Conservation (phyloP, 2,329 filamentous ascomycete genomes). For the Ophiostoma novo-ulmi region DNA sequence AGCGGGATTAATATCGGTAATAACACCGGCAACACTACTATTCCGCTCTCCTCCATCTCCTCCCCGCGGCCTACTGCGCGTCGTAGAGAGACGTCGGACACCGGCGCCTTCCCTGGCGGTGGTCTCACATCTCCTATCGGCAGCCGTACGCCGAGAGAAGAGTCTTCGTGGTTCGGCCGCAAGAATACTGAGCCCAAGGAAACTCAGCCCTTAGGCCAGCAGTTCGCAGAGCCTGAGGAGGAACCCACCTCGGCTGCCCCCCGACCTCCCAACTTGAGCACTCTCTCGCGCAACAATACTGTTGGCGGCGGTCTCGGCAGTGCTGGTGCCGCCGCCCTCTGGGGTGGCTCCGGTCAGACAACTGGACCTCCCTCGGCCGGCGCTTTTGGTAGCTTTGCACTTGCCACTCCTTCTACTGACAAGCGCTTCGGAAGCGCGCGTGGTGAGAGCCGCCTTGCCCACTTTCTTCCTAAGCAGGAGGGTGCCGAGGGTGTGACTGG, state of each 20-base stretch:
- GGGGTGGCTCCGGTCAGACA: constrained; percentile 45
- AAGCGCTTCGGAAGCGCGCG: constrained; percentile 68
- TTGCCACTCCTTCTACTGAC: constrained; percentile 58
- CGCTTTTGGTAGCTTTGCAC: constrained; percentile 84
- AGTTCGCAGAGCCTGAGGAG: constrained; percentile 50
- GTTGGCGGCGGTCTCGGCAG: constrained; percentile 43
- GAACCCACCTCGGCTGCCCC: constrained; percentile 36
- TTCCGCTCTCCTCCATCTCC: constrained; percentile 66
- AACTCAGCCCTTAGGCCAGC: constrained; percentile 38
- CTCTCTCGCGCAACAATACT: constrained; percentile 52
- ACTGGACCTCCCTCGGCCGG: constrained; percentile 56
- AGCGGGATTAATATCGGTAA: constrained; percentile 52
- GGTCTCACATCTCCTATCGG: constrained; percentile 57
- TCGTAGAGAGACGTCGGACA: constrained; percentile 74
- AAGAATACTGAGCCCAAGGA: constrained; percentile 49
- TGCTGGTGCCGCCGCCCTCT: constrained; percentile 39
- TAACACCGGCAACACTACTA: constrained; percentile 32
- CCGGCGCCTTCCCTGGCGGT: constrained; percentile 55
- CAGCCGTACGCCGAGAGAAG: constrained; percentile 55
- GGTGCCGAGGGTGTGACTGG: constrained; percentile 26
- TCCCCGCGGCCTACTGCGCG: constrained; percentile 67
- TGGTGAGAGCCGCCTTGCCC: constrained; percentile 79
- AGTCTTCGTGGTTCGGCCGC: constrained; percentile 56
- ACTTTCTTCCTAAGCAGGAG: constrained; percentile 56
- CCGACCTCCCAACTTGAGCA: constrained; percentile 40